phyloP scores from a whole-genome alignment of 768 basidiomycete species.

The Lentinula sp. region DNA sequence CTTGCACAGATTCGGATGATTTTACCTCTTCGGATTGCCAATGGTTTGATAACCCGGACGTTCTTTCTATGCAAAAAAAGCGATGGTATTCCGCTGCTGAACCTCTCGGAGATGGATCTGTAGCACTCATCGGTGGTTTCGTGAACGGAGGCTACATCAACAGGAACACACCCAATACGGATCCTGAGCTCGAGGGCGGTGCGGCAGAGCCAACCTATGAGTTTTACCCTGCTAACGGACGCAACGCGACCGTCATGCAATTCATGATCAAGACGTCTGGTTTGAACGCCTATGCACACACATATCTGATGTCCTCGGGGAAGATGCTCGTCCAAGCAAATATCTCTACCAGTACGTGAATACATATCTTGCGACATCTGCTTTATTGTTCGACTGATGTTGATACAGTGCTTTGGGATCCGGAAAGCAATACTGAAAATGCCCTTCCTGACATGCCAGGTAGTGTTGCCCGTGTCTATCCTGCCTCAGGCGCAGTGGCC shows the following conservation, averaged over 20 bases:
- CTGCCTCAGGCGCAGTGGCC: slow-evolving; percentile 80
- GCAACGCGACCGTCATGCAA: slow-evolving; percentile 43
- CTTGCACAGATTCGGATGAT: slow-evolving; percentile 51
- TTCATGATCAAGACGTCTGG: slow-evolving; percentile 72
- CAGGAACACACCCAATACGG: slow-evolving; percentile 61
- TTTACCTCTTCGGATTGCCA: slow-evolving; percentile 47
- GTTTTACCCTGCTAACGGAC: slow-evolving; percentile 65
- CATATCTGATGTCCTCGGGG: slow-evolving; percentile 70
- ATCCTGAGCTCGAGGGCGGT: slow-evolving; percentile 55
- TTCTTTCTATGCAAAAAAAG: slow-evolving; percentile 58
- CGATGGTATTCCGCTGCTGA: slow-evolving; percentile 82
- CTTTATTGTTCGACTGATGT: slow-evolving; percentile 8
- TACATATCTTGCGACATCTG: slow-evolving; percentile 4
- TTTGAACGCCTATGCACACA: slow-evolving; percentile 71
- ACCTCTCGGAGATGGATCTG: slow-evolving; percentile 65
- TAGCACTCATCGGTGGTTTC: slow-evolving; percentile 80
- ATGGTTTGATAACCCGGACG: slow-evolving; percentile 65
- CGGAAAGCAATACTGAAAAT: slow-evolving; percentile 48
- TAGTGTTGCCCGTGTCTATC: slow-evolving; percentile 76
- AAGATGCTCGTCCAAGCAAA: slow-evolving; percentile 82
- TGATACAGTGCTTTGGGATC: slow-evolving; percentile 42
- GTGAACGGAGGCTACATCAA: slow-evolving; percentile 76
- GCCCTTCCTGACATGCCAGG: slow-evolving; percentile 69
- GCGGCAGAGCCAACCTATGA: slow-evolving; percentile 80
- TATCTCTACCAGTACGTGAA: slow-evolving; percentile 57